These are phyloP conservation scores for Pittosporum tobira DNA, from an alignment of 129 eudicot genomes.

Conservation along the genomic window DNA sequence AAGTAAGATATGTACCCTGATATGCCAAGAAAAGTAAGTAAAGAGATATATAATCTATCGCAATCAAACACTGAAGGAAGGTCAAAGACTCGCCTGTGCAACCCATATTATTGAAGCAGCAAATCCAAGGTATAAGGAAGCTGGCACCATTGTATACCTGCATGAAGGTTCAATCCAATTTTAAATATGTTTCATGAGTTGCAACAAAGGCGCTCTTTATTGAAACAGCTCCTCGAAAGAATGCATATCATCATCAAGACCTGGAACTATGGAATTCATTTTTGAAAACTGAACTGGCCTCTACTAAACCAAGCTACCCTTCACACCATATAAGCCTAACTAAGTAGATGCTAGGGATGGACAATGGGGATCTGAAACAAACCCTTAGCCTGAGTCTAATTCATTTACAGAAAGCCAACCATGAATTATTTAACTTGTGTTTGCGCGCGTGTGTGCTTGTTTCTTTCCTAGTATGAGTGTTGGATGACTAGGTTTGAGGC, in stretches of 20 bases:
- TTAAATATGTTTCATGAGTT: background rate
- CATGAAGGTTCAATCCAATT: conserved; percentile 13
- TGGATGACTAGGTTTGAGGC: too few relatives aligned
- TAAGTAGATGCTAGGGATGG: too few relatives aligned
- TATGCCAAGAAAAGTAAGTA: conserved; percentile 11
- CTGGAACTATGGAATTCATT: too few relatives aligned
- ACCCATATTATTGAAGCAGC: conserved; percentile 97
- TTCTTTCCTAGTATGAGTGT: too few relatives aligned
- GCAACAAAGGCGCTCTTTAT: background rate
- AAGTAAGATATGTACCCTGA: conserved; percentile 95
- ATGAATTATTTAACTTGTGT: too few relatives aligned
- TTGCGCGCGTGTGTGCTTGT: too few relatives aligned
- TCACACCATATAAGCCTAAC: too few relatives aligned
- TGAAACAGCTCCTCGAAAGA: background rate
- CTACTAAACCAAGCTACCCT: too few relatives aligned
- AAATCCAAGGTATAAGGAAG: conserved; percentile 87
- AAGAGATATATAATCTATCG: conserved; percentile 2
- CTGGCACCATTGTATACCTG: conserved; percentile 96
- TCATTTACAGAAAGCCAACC: too few relatives aligned
- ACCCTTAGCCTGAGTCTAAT: too few relatives aligned
- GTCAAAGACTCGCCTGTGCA: conserved; percentile 45
- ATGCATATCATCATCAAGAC: background rate
- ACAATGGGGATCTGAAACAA: too few relatives aligned
- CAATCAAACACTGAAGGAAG: background rate
- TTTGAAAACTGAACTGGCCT: too few relatives aligned